These are phyloP conservation scores for Xylaria sp. DNA, from an alignment of 2,329 filamentous ascomycete species.

Conservation along the genomic window DNA sequence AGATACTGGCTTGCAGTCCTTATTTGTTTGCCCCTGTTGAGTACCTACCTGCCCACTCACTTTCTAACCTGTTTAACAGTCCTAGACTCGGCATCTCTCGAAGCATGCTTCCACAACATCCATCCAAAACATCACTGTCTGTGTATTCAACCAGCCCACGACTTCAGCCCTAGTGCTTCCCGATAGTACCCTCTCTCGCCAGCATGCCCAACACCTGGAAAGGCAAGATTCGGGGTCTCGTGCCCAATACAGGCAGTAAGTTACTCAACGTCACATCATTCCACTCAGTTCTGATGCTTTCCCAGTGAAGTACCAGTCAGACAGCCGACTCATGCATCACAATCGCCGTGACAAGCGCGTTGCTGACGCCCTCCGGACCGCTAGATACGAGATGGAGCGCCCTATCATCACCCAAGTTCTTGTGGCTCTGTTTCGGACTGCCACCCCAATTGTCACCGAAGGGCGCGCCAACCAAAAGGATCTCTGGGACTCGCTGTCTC, in stretches of 20 bases:
- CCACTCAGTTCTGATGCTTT: background rate
- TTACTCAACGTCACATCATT: background rate
- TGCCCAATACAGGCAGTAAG: background rate
- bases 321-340: background rate
- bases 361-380: background rate
- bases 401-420: background rate
- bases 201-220: background rate
- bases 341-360: slow-evolving; percentile 10
- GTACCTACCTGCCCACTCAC: no score
- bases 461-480: background rate
- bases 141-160: background rate
- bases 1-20: no score
- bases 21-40: no score
- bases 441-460: background rate
- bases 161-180: background rate
- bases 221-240: background rate
- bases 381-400: slow-evolving; percentile 8
- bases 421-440: slow-evolving; percentile 10
- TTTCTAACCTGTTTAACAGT: no score
- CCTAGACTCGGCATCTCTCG: no score
- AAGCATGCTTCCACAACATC: no score
- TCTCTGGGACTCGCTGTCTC: slow-evolving; percentile 12
- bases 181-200: background rate
- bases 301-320: background rate
- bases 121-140: background rate